Percentiles rank a stretch among this genome's conserved stretches.
Conservation (phyloP, 192 early-diverging fungal genomes). For the Coemansia sp. region DNA sequence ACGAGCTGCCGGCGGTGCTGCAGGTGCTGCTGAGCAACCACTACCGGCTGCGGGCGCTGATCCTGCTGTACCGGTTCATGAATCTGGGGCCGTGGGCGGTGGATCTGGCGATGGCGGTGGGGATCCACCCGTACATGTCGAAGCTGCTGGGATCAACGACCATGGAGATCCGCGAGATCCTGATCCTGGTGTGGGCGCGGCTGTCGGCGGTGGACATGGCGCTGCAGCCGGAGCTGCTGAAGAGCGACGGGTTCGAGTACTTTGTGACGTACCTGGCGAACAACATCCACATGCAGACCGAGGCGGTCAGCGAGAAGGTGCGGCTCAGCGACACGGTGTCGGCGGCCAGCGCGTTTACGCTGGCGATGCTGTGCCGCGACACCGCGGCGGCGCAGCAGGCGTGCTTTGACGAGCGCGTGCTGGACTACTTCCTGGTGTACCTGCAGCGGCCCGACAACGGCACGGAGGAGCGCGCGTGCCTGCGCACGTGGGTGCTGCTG, state of each 20-base stretch:
- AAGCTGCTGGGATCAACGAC: slow-evolving; percentile 92
- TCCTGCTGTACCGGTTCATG: slow-evolving; percentile 85
- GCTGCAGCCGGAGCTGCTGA: slow-evolving; percentile 86
- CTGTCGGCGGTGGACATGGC: slow-evolving; percentile 88
- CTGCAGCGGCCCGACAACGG: slow-evolving; percentile 47
- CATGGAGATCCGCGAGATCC: slow-evolving; percentile 84
- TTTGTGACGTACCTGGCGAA: slow-evolving; percentile 85
- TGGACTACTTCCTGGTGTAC: slow-evolving; percentile 50
- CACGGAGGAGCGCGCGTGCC: slow-evolving; percentile 40
- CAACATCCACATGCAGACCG: slow-evolving; percentile 56
- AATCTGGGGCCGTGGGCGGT: slow-evolving; percentile 93
- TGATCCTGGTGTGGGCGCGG: slow-evolving; percentile 97
- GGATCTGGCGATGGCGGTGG: slow-evolving; percentile 85
- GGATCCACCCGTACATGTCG: slow-evolving; percentile 95
- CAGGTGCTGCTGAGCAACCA: slow-evolving; percentile 95
- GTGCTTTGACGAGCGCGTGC: slow-evolving; percentile 57
- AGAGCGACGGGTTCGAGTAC: slow-evolving; percentile 86
- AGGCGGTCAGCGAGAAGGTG: slow-evolving; percentile 48
- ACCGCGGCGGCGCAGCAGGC: slow-evolving; percentile 79
- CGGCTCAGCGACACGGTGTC: slow-evolving; percentile 43
- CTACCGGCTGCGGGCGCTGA: slow-evolving; percentile 86
- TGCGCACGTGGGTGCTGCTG: slow-evolving; percentile 87
- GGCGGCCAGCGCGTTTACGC: slow-evolving; percentile 77
- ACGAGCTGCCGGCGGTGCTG: slow-evolving; percentile 92
- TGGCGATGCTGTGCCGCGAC: slow-evolving; percentile 88